Conservation (phyloP, 495 filamentous ascomycete genomes). For the Penicillium bovifimosum region DNA sequence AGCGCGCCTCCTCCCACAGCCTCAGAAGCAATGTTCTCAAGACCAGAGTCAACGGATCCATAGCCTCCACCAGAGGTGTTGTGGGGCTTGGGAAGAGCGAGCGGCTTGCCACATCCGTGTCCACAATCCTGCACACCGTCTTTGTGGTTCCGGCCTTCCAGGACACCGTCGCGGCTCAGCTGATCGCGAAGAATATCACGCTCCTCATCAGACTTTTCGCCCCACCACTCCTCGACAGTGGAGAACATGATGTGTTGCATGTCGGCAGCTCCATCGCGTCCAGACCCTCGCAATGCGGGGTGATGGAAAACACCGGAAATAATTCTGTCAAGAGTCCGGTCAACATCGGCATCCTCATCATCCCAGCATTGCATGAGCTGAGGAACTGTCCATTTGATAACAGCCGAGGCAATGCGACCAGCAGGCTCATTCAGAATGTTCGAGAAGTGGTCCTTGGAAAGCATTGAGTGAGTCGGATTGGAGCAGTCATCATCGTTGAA, state of each 20-base stretch:
- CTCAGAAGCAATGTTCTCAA: constrained; percentile 40
- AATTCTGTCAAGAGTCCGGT: constrained; percentile 64
- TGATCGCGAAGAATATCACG: constrained; percentile 61
- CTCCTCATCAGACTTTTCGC: constrained; percentile 52
- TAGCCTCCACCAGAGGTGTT: constrained; percentile 24
- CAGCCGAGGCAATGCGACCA: constrained; percentile 69
- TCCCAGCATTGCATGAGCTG: constrained; percentile 85
- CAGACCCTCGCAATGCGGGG: constrained; percentile 64
- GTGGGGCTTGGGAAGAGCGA: constrained; percentile 48
- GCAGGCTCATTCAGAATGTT: constrained; percentile 85
- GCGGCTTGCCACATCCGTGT: constrained; percentile 75
- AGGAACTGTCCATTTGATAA: constrained; percentile 77
- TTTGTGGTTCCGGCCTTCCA: constrained; percentile 72
- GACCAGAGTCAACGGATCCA: constrained; percentile 21
- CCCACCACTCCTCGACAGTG: constrained; percentile 77
- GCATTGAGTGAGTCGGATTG: constrained; percentile 92
- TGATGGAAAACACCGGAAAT: constrained; percentile 83
- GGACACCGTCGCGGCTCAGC: constrained; percentile 70
- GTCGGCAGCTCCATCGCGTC: constrained; percentile 66
- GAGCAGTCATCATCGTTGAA: constrained; percentile 70
- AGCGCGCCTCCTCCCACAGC: constrained; percentile 44
- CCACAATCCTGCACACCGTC: constrained; percentile 77
- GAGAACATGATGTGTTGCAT: constrained; percentile 72
- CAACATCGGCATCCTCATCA: constrained; percentile 60
- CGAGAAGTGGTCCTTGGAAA: constrained; percentile 89